Evolutionary conservation across 495 filamentous ascomycete genomes (phyloP), one percentile per base, ranked within the genome.

Genomic region (Penicilliopsis zonata): DNA sequence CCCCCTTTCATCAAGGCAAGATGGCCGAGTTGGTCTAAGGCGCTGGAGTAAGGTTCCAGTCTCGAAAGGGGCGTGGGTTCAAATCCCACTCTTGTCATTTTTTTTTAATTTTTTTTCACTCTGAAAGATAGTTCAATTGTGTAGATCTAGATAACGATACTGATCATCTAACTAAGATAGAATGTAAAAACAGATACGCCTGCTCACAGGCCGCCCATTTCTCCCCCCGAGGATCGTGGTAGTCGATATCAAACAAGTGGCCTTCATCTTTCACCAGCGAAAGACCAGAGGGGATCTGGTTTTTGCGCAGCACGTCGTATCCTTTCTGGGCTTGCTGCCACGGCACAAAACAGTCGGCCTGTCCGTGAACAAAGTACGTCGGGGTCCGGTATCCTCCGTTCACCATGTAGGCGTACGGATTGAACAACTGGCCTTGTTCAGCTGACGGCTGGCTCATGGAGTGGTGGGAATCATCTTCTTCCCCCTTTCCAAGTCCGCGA

Each of bases 331-430:
- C 35, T 36, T 65, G 60, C 25, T 63, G 33, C 52, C 53, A 65
- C 1, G 65, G 63, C 17, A 69, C 53, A 17, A 70, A 33, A 53
- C 64, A 65, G 33, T 72, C 68, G 4, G 23, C 18, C 0, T 41
- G 54, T 9, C 63, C 59, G 32, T 67, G 61, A n/a, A 72, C 50
- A 8, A 70, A 13, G 47, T 61, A 69, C 0, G 66, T 71, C 3
- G 69, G 66, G 25, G 51, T 53, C 0, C 35, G 9, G 38, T 67
- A 69, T 1, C 30, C 40, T 1, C 59, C 61, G 0, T n/a, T 13
- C 0, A 12, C 25, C 10, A 70, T 56, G 9, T 67, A 62, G 0
- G 55, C 52, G 2, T 38, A 33, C 1, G 60, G 61, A 41, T 55
- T 61, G 28, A 56, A 35, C 0, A 34, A 28, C 5, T 20, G 25